These are phyloP conservation scores for Colletotrichum gigasporum DNA, from an alignment of 2,329 filamentous ascomycete species.

Conservation along the genomic window DNA sequence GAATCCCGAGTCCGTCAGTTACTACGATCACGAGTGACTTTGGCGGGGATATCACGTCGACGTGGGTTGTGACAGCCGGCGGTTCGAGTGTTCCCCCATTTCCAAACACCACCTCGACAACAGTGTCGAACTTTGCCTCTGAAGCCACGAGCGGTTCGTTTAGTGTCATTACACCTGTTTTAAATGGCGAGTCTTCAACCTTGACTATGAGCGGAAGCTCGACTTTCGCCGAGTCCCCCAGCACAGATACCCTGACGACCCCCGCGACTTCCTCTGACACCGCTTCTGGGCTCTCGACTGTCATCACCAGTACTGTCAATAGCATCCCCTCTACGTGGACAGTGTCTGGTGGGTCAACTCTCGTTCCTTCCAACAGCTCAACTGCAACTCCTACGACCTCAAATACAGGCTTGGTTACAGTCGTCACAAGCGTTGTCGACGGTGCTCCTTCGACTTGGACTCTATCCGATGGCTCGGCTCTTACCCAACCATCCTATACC, in stretches of 20 bases:
- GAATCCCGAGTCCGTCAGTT: neutral
- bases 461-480: neutral
- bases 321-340: neutral
- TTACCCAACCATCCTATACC: neutral
- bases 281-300: neutral
- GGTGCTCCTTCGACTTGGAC: neutral
- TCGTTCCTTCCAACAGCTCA: neutral
- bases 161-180: neutral
- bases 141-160: neutral
- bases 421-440: slow-evolving; percentile 5
- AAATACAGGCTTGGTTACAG: neutral
- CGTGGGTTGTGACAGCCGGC: neutral
- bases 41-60: neutral
- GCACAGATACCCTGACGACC: too few relatives aligned
- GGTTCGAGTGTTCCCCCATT: neutral
- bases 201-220: neutral
- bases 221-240: neutral
- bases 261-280: neutral
- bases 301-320: neutral
- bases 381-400: neutral
- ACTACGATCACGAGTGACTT: neutral
- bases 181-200: neutral
- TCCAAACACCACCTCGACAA: neutral
- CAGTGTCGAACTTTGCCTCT: neutral
- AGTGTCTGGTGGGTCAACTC: neutral